Conservation (phyloP, 2,329 filamentous ascomycete species). For the Immersiporthe knoxdaviesiana region DNA sequence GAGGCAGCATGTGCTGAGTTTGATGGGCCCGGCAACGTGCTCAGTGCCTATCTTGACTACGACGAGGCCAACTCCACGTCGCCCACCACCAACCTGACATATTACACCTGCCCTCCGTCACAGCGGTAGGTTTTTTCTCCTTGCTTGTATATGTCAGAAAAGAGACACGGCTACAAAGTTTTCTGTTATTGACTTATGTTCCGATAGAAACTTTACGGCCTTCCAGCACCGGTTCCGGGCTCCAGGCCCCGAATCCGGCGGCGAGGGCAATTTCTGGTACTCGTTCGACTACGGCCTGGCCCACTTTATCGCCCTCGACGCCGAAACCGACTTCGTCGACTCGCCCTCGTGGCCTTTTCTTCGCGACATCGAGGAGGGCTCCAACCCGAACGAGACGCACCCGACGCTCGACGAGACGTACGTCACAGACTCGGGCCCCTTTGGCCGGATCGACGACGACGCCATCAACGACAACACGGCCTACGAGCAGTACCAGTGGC, state of each 20-base stretch:
- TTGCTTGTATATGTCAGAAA: neutral
- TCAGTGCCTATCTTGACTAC: slow-evolving; percentile 52
- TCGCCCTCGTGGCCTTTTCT: slow-evolving; percentile 50
- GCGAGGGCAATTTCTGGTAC: slow-evolving; percentile 58
- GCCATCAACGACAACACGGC: slow-evolving; percentile 44
- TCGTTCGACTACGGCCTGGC: slow-evolving; percentile 58
- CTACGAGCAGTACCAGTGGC: slow-evolving; percentile 53
- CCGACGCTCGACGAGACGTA: slow-evolving; percentile 48
- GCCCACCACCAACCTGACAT: slow-evolving; percentile 44
- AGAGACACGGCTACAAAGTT: neutral
- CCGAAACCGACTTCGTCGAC: slow-evolving; percentile 54
- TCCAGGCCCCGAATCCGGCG: slow-evolving; percentile 51
- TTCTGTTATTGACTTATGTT: no score
- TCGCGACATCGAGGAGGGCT: slow-evolving; percentile 39
- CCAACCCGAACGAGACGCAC: slow-evolving; percentile 43
- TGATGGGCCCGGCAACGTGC: slow-evolving; percentile 47
- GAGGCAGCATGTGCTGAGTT: slow-evolving; percentile 53
- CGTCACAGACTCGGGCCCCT: slow-evolving; percentile 53
- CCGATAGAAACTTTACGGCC: slow-evolving; percentile 52
- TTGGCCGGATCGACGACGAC: slow-evolving; percentile 46
- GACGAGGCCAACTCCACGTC: slow-evolving; percentile 47
- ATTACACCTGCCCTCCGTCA: slow-evolving; percentile 56
- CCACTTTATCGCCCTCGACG: slow-evolving; percentile 52
- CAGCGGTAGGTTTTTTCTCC: slow-evolving; percentile 42
- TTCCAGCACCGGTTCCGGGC: slow-evolving; percentile 56